Base-by-base conservation (phyloP, 805 yeast species). In the Aciculoconidium aculeatum region DNA sequence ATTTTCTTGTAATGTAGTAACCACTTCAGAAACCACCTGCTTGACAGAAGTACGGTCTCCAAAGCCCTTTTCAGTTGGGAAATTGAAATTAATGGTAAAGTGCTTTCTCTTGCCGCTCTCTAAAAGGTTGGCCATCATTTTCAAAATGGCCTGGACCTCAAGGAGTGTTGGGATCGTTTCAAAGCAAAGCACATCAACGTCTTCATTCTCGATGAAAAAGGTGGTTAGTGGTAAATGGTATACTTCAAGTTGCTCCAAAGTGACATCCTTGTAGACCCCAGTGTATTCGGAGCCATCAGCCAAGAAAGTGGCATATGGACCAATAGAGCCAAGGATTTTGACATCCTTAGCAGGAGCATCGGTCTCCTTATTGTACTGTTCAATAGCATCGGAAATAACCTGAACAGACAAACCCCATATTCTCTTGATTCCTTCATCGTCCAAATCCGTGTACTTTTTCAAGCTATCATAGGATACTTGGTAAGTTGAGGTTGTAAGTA, bases 221-320 rank as follows among this genome's bases (percentile, higher is more conserved):
- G 54, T 39, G 7, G 72, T 51, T 25, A 57, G 37, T 6, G 67
- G 69, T 4, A 40, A 28, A 47, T 81, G 85, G 55, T 78, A 80
- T 11, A 55, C 52, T 6, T 44, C 48, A 31, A 82, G 43, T 25
- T 59, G 60, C 10, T 54, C 56, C 7, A 50, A 47, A 3, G 55
- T 46, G 6, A 51, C 58, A 7, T 63, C 66, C 9, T 35, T 40
- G 48, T 81, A 82, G 28, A 75, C 65, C 2, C 94, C 94, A 3
- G 78, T 73, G 42, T 78, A 84, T 44, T 84, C 95, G 0, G 80
- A 65, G 1, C 87, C 86, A 38, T 74, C 65, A 16, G 80, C 74
- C 20, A 80, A 46, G 40, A 56, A 75, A 0, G 88, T 82, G 1
- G 88, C 94, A 48, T 73, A 84, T 0, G 94, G 85, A 0, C 94